Percentiles rank a stretch among this genome's conserved stretches.
Evolutionary conservation across 73 alveolate species (phyloP).

Genomic region (Blepharisma japonicum): DNA sequence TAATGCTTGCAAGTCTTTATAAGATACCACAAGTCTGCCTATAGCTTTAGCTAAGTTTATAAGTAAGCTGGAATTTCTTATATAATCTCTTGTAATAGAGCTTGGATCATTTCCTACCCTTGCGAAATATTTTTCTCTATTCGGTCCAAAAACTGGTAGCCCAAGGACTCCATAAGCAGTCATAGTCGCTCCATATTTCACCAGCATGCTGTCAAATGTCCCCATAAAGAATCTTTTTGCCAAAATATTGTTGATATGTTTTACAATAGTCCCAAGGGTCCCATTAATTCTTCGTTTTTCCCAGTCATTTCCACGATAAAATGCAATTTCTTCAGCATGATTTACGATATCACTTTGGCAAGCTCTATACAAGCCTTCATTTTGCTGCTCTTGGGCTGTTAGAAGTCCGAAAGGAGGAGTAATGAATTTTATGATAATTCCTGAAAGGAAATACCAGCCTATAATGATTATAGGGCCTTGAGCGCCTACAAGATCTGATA

Average conservation of each 20-base stretch:
- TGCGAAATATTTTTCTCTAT: conserved; percentile 60
- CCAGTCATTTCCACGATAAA: conserved; percentile 82
- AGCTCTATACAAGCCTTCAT: conserved; percentile 88
- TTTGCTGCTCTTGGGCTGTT: conserved; percentile 76
- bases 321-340: conserved; percentile 90
- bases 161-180: conserved; percentile 91
- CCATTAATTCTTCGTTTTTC: conserved; percentile 65
- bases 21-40: conserved; percentile 85
- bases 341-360: conserved; percentile 73
- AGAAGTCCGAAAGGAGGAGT: conserved; percentile 88
- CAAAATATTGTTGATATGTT: conserved; percentile 63
- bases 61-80: conserved; percentile 82
- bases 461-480: conserved; percentile 80
- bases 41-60: conserved; percentile 92
- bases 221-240: conserved; percentile 82
- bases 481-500: conserved; percentile 87
- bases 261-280: conserved; percentile 53
- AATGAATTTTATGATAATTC: conserved; percentile 61
- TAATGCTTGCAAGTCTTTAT: conserved; percentile 79
- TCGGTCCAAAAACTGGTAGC: conserved; percentile 89
- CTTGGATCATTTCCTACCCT: conserved; percentile 7
- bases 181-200: conserved; percentile 92
- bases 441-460: conserved; percentile 84
- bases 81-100: conserved; percentile 82
- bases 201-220: conserved; percentile 84